Conservation (phyloP, 225 moss, liverwort and hornwort species). For the Bryum argenteum region DNA sequence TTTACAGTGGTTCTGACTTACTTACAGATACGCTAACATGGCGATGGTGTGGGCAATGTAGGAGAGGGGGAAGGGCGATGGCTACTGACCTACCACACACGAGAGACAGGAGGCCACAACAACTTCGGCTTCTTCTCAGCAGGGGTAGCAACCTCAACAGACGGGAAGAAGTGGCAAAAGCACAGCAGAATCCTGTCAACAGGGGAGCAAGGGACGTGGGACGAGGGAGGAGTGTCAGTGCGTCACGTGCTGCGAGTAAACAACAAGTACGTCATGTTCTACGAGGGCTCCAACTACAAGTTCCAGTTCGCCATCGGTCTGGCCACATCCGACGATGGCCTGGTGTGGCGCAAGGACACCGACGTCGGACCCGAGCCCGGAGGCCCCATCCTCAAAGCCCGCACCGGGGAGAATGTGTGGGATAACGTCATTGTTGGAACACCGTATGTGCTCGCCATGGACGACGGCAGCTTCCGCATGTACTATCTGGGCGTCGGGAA, state of each 20-base stretch:
- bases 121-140: conserved; percentile 52
- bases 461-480: conserved; percentile 60
- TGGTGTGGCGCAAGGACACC: conserved; percentile 50
- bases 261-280: conserved; percentile 56
- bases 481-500: conserved; percentile 63
- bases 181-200: conserved; percentile 40
- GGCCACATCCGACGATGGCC: conserved; percentile 52
- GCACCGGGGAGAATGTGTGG: conserved; percentile 55
- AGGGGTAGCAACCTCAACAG: conserved; percentile 54
- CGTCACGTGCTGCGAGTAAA: conserved; percentile 54
- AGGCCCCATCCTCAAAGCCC: conserved; percentile 49
- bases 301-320: conserved; percentile 48
- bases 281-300: conserved; percentile 55
- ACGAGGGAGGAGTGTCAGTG: conserved; percentile 62
- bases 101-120: conserved; percentile 46
- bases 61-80: conserved; percentile 42
- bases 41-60: not conserved
- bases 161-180: conserved; percentile 57
- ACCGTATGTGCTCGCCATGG: conserved; percentile 52
- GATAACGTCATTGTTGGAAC: conserved; percentile 57
- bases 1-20: no score
- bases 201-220: conserved; percentile 56
- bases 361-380: conserved; percentile 52
- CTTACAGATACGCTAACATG: no score
- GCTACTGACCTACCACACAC: conserved; percentile 61